These are phyloP conservation scores for Zygosaccharomyces sapae DNA, from an alignment of 1,139 yeast species.

Conservation along the genomic window DNA sequence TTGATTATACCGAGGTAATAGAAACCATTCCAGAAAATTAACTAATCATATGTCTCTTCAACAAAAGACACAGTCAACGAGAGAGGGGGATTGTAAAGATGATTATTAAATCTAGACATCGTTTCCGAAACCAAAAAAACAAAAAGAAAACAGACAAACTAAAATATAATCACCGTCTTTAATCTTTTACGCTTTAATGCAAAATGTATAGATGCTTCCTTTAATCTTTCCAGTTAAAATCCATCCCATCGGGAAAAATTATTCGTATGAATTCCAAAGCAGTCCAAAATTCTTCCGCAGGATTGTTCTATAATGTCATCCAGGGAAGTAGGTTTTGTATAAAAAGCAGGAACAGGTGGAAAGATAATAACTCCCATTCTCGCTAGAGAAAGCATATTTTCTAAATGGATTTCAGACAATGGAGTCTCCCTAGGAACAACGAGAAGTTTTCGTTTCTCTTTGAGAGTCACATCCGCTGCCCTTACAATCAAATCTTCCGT, in stretches of 20 bases:
- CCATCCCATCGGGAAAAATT: constrained; percentile 27
- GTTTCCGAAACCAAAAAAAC: too few species aligned
- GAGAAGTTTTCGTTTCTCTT: constrained; percentile 23
- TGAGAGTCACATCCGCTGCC: constrained; percentile 30
- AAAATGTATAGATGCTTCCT: constrained; percentile 11
- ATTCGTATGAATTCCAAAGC: constrained; percentile 21
- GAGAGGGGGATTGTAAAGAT: too few species aligned
- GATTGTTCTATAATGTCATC: constrained; percentile 26
- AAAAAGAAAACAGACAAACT: too few species aligned
- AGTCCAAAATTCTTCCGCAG: constrained; percentile 24
- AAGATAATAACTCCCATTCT: constrained; percentile 23
- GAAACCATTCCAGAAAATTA: too few species aligned
- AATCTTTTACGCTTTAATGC: too few species aligned
- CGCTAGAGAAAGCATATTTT: constrained; percentile 24
- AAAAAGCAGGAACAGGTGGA: constrained; percentile 31
- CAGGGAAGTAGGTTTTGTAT: constrained; percentile 23
- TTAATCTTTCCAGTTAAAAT: constrained; percentile 24
- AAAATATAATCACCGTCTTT: too few species aligned
- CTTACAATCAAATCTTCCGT: constrained; percentile 27
- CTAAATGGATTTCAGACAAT: constrained; percentile 26
- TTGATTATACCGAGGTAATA: too few species aligned
- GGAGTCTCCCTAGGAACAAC: constrained; percentile 29
- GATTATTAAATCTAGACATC: too few species aligned
- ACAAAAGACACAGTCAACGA: too few species aligned
- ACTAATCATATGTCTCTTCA: too few species aligned